Percentiles rank a stretch among this genome's conserved stretches.
Evolutionary conservation across 352 stramenopile species (phyloP).

Genomic region (Pythium diclinum): DNA sequence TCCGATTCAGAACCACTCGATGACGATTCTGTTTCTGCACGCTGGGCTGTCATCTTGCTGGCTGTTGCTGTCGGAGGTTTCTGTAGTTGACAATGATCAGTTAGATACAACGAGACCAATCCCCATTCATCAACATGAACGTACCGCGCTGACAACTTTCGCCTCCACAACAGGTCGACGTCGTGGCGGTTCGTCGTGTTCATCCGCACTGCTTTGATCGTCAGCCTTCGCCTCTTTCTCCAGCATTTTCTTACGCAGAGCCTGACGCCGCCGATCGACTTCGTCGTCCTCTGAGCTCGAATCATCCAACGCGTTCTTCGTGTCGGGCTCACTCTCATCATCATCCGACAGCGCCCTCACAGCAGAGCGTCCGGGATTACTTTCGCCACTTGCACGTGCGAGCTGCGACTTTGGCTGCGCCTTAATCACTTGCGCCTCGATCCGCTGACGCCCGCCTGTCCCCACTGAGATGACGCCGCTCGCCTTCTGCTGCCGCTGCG

Average conservation of each 20-base stretch:
- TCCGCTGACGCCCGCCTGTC: slow-evolving; percentile 34
- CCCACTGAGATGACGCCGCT: neutral
- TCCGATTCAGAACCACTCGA: slow-evolving; percentile 58
- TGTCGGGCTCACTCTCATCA: slow-evolving; percentile 4
- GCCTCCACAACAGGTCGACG: slow-evolving; percentile 23
- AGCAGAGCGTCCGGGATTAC: neutral
- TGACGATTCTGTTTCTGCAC: slow-evolving; percentile 28
- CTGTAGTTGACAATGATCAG: neutral
- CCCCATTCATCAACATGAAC: slow-evolving; percentile 13
- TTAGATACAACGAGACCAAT: neutral
- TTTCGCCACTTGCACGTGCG: neutral
- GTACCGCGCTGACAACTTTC: slow-evolving; percentile 23
- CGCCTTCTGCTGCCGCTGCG: slow-evolving; percentile 23
- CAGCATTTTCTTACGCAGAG: slow-evolving; percentile 55
- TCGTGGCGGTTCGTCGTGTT: neutral
- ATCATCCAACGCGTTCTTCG: slow-evolving; percentile 52
- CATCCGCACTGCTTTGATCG: neutral
- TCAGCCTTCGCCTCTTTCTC: slow-evolving; percentile 36
- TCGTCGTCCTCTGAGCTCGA: slow-evolving; percentile 79
- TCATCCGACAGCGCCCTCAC: slow-evolving; percentile 8
- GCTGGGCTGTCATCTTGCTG: slow-evolving; percentile 27
- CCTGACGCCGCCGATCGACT: slow-evolving; percentile 54
- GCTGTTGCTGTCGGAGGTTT: neutral
- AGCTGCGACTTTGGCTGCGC: slow-evolving; percentile 21
- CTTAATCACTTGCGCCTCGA: slow-evolving; percentile 59